Base-by-base conservation (phyloP, 2,329 filamentous ascomycete genomes). In the Penicillium sp. region DNA sequence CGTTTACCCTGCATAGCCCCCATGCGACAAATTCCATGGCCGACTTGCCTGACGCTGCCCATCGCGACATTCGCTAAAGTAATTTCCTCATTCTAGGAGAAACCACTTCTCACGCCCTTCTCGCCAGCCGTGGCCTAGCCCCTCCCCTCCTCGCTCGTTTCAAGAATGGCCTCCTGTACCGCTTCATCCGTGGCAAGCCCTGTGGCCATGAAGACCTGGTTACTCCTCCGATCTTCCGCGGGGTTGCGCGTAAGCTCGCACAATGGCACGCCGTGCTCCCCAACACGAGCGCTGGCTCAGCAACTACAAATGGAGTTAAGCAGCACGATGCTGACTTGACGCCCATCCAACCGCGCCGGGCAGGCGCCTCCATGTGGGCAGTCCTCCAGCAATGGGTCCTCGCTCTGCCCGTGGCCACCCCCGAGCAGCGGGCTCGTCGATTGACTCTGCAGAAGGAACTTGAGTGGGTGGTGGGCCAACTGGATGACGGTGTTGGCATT, bases 381-480 rank as follows among this genome's bases (percentile, higher is more conserved):
- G 92, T 96, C 37, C 90, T 97, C 84, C 92, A 96, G 75, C 96
- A 93, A 78, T 99, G 95, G 95, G 92, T 97, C 58, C 81, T 89
- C 67, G 94, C 91, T 41, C 82, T 99, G 63, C 93, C 95, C 12
- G 86, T 83, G 54, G 82, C 83, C 57, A 95, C 89, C 5, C 85
- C 88, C 37, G 82, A 85, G 57, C 86, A 96, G 74, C 84, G 84
- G 61, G 77, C 84, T 66, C 86, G 90, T 64, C 88, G 90, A 72
- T 81, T 84, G 31, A 78, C 78, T 61, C 81, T 99, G 54, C 90
- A 96, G 72, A 80, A 78, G 56, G 94, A 98, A 79, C 80, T 96
- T 59, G 83, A 86, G 64, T 84, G 84, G 69, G 82, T 96, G 61
- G 84, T 91, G 60, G 76, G 81, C 54, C 85, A 90, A 69, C 83